Conservation (phyloP, 1,139 yeast species). For the Ashbya aceris region DNA sequence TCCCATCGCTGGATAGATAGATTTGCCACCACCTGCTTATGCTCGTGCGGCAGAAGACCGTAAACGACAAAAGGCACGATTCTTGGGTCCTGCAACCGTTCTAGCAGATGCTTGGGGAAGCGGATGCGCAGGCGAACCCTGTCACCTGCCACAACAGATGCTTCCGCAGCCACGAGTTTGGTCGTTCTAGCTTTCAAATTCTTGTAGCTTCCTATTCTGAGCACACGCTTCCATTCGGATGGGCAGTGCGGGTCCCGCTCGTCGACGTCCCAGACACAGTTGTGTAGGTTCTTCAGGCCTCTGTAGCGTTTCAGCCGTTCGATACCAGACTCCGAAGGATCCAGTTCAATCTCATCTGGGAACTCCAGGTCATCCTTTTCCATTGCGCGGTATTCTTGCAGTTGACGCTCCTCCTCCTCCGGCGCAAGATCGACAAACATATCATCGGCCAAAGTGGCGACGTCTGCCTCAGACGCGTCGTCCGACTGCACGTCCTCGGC, state of each 20-base stretch:
- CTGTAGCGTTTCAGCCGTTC: constrained; percentile 70
- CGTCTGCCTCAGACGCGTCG: background rate
- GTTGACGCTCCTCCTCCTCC: constrained; percentile 77
- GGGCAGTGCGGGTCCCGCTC: constrained; percentile 75
- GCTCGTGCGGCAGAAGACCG: constrained; percentile 77
- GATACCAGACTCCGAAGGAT: constrained; percentile 65
- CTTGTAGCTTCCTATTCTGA: constrained; percentile 68
- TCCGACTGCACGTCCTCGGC: constrained; percentile 18
- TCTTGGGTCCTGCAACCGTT: constrained; percentile 34
- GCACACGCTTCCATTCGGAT: constrained; percentile 62
- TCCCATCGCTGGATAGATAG: constrained; percentile 82
- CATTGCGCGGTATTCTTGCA: constrained; percentile 54
- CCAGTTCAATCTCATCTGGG: constrained; percentile 89
- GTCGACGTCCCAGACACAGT: constrained; percentile 80
- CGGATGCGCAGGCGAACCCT: constrained; percentile 50
- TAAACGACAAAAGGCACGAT: constrained; percentile 52
- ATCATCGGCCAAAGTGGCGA: constrained; percentile 36
- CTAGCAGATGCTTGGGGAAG: constrained; percentile 48
- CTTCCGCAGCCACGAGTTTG: constrained; percentile 50
- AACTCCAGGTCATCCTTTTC: constrained; percentile 84
- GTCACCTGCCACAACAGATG: constrained; percentile 60
- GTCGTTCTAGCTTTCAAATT: constrained; percentile 63
- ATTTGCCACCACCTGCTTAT: constrained; percentile 73
- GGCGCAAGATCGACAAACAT: constrained; percentile 65
- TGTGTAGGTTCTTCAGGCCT: constrained; percentile 75